Base-by-base conservation (phyloP, 2,329 filamentous ascomycete genomes). In the Emericellopsis atlantica region DNA sequence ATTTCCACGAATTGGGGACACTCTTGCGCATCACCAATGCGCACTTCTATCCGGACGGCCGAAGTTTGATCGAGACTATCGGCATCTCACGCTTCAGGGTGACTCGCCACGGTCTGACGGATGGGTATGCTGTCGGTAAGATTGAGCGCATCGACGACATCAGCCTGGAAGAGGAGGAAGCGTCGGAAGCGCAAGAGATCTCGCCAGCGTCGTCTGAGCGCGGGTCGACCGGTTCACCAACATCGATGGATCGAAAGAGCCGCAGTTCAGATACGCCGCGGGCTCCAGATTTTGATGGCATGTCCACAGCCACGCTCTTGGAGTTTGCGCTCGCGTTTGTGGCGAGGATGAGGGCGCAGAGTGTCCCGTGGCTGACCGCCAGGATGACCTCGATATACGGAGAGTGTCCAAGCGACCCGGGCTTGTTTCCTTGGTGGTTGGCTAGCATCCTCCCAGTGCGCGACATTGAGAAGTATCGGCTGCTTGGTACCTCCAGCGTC, bases 361-460 rank as follows among this genome's bases (percentile, higher is more conserved):
- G 80, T 43, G 82, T 80, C 0, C 72, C 74, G 0, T 94, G 86
- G 87, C 65, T 93, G 23, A 76, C 84, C 42, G 71, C 79, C 33
- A 74, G 81, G 8, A 79, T 89, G 29, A 64, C 89, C 24, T 64
- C 76, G 26, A 78, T 84, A 6, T 92, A 90, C 48, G 88, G 88
- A 11, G 76, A 83, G 43, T 81, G 81, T 16, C 88, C 87, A 0
- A 67, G 74, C 14, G 85, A 94, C 51, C 79, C 86, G 1, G 79
- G 79, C 4, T 58, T 76, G 1, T 92, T 95, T 49, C 84, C 88
- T 0, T 95, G 88, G 72, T 95, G 89, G 89, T 82, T 95, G 49
- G 88, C 84, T 9, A 85, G 78, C 52, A 79, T 92, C 16, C 60
- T 94, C 11, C 87, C 87, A 0, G 78, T 92, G 32, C 72, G 74